Evolutionary conservation across 768 basidiomycete species (phyloP).

Genomic region (Stropharia rugosoannulata): DNA sequence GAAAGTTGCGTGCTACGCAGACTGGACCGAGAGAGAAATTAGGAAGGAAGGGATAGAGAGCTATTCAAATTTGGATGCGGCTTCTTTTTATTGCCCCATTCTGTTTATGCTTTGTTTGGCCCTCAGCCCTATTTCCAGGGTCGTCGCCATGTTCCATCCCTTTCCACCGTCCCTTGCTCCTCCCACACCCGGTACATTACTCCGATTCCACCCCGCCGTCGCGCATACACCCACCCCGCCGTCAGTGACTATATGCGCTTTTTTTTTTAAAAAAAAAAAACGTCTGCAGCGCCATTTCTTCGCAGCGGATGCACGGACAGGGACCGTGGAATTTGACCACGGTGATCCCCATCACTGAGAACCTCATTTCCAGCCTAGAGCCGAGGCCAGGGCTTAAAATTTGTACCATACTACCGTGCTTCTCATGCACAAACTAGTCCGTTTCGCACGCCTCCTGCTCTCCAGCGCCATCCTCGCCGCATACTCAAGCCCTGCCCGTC

Average conservation of each 20-base stretch:
- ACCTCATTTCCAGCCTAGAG: not conserved
- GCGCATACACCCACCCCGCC: not conserved
- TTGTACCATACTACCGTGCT: not conserved
- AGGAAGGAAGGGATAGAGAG: slow-evolving; percentile 57
- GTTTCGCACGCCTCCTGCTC: slow-evolving; percentile 16
- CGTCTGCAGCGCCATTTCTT: slow-evolving; percentile 11
- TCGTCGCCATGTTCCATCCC: slow-evolving; percentile 23
- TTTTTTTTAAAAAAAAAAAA: too few species aligned
- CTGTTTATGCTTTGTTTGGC: slow-evolving; percentile 46
- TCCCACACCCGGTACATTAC: not conserved
- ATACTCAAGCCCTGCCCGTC: not conserved
- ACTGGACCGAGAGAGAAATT: slow-evolving; percentile 52
- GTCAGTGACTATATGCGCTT: not conserved
- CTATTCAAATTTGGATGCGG: slow-evolving; percentile 32
- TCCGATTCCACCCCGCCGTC: not conserved
- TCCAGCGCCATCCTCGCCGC: slow-evolving; percentile 4
- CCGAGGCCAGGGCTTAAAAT: not conserved
- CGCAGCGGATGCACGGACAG: not conserved
- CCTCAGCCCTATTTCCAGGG: slow-evolving; percentile 34
- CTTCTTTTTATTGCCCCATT: slow-evolving; percentile 44
- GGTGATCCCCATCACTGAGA: slow-evolving; percentile 5
- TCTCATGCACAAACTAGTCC: slow-evolving; percentile 2
- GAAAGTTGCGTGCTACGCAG: slow-evolving; percentile 53
- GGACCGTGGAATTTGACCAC: not conserved
- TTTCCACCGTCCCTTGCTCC: not conserved